Base-by-base conservation (phyloP, 164 flowering plant genomes). In the Piper longum region DNA sequence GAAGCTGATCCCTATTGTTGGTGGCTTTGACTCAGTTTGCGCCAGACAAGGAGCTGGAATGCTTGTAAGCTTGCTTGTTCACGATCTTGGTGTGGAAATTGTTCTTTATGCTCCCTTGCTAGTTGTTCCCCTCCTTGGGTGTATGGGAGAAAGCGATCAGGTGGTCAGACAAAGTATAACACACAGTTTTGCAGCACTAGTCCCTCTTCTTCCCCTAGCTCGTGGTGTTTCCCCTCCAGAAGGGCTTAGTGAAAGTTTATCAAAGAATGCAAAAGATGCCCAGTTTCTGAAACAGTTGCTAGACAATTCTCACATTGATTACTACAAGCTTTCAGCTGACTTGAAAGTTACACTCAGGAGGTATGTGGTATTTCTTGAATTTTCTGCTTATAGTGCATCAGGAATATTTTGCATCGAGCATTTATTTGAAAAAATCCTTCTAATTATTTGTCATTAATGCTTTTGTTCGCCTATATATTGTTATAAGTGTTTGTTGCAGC, bases 11-110 rank as follows among this genome's bases (percentile, higher is more conserved):
- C 91, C 96, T 5, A 83, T 95, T 98, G 70, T 95, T 68, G 84
- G 85, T 52, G 90, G 91, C 73, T 60, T 70, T 59, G 70, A 80
- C 36, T 91, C 90, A 62, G 83, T 83, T 56, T 75, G 81, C 81
- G 81, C 95, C 41, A 81, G 98, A 75, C 96, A 91, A 77, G 99
- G 99, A 64, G 93, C 96, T 64, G 93, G 98, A 70, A 91, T 95
- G 93, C 90, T 95, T 67, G 78, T 95, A 64, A 82, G 86, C 77
- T 74, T 85, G 76, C 96, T 95, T 73, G 95, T 95, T 56, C 91
- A 86, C 66, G 96, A 90, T 54, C 69, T 95, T 73, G 96, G 96
- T 58, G 78, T 76, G 54, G 93, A 91, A 71, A 74, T 95, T 77
- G 96, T 91, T 5, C 89, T 96, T 0, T 95, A 91, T 86, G 88